Conservation (phyloP, 2,329 filamentous ascomycete species). For the Apiospora koreana region DNA sequence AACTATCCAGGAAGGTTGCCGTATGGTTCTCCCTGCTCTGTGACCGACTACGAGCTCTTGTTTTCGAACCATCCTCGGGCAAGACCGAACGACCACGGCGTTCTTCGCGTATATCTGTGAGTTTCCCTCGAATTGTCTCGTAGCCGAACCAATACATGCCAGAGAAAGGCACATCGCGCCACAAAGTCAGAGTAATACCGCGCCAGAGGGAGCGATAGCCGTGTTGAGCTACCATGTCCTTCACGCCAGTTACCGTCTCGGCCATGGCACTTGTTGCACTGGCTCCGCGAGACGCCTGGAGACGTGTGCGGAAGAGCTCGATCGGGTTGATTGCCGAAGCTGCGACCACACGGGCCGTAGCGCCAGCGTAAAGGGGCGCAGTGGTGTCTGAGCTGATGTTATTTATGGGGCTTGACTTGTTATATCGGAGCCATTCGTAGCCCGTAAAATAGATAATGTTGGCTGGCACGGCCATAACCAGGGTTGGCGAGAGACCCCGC, state of each 20-base stretch:
- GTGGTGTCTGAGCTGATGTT: constrained; percentile 66
- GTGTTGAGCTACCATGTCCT: constrained; percentile 74
- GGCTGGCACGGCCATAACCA: constrained; percentile 89
- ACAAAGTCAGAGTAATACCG: constrained; percentile 85
- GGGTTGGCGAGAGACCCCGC: constrained; percentile 90
- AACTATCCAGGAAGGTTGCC: constrained; percentile 84
- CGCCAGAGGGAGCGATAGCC: constrained; percentile 88
- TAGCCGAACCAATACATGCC: constrained; percentile 99
- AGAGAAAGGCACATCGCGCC: constrained; percentile 96
- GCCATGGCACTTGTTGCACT: constrained; percentile 70
- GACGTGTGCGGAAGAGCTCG: constrained; percentile 89
- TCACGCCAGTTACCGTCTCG: constrained; percentile 74
- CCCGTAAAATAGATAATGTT: constrained; percentile 99
- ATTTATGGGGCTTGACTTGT: constrained; percentile 70
- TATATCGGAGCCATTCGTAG: constrained; percentile 89
- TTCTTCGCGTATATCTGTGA: constrained; percentile 69
- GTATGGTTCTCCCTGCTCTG: constrained; percentile 70
- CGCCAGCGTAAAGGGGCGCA: constrained; percentile 78
- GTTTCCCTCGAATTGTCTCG: constrained; percentile 72
- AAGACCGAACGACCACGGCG: constrained; percentile 43
- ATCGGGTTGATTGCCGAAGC: constrained; percentile 85
- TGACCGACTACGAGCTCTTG: constrained; percentile 51
- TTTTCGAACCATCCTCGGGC: constrained; percentile 35
- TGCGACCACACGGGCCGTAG: constrained; percentile 75
- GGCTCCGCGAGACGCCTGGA: constrained; percentile 72